phyloP scores from a whole-genome alignment of 768 basidiomycete genomes.

The Pluteus cervinus region DNA sequence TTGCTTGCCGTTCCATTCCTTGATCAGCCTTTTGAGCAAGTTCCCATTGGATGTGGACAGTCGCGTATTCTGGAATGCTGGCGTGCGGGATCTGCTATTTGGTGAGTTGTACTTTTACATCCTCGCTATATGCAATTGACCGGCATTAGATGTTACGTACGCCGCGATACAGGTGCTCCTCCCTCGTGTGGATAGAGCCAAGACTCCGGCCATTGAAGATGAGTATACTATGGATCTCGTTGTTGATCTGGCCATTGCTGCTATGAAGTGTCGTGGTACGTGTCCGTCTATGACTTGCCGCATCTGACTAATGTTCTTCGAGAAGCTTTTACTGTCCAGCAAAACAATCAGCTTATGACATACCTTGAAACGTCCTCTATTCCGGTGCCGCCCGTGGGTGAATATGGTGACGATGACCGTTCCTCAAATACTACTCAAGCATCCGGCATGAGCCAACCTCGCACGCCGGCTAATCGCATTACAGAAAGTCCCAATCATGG shows the following conservation, averaged over 20 bases:
- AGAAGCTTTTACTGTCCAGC: slow-evolving; percentile 60
- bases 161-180: slow-evolving; percentile 57
- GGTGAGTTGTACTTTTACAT: slow-evolving; percentile 33
- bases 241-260: slow-evolving; percentile 39
- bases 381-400: slow-evolving; percentile 4
- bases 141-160: slow-evolving; percentile 29
- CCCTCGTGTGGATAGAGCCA: slow-evolving; percentile 32
- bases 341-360: slow-evolving; percentile 23
- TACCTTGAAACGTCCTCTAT: slow-evolving; percentile 7
- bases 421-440: background rate
- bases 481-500: no score
- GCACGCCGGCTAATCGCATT: no score
- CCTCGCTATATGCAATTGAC: slow-evolving; percentile 5
- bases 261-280: slow-evolving; percentile 55
- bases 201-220: slow-evolving; percentile 28
- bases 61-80: slow-evolving; percentile 65
- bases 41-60: slow-evolving; percentile 76
- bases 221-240: slow-evolving; percentile 34
- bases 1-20: slow-evolving; percentile 73
- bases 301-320: slow-evolving; percentile 3
- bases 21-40: slow-evolving; percentile 69
- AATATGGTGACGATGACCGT: background rate
- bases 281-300: slow-evolving; percentile 1
- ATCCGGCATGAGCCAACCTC: no score
- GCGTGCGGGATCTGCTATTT: slow-evolving; percentile 59